Percentiles rank a stretch among this genome's conserved stretches.
phyloP scores from a whole-genome alignment of 148 eudicot species.

The Chenopodium suecicum region DNA sequence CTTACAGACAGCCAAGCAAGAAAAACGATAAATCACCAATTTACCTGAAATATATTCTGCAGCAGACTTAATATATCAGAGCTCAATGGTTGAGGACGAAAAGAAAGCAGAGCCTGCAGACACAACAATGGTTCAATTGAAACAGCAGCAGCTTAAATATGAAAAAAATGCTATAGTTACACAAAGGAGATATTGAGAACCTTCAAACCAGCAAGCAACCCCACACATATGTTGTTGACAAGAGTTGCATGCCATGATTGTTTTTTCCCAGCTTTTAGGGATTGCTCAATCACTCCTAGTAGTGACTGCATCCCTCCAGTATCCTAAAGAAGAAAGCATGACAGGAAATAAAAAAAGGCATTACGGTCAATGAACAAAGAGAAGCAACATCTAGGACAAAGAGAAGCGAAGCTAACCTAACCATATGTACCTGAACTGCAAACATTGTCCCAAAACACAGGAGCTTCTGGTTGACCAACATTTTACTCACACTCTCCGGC shows the following conservation, averaged over 20 bases:
- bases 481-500: slow-evolving; percentile 91
- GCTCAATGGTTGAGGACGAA: slow-evolving; percentile 74
- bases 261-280: slow-evolving; percentile 75
- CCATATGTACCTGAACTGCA: slow-evolving; percentile 74
- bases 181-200: slow-evolving; percentile 35
- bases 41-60: slow-evolving; percentile 89
- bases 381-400: slow-evolving; percentile 1
- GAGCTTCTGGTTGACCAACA: slow-evolving; percentile 94
- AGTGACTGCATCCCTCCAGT: slow-evolving; percentile 75
- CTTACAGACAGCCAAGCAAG: slow-evolving; percentile 1
- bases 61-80: slow-evolving; percentile 63
- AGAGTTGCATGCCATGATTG: slow-evolving; percentile 75
- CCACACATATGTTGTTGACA: slow-evolving; percentile 87
- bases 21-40: slow-evolving; percentile 1
- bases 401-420: slow-evolving; percentile 4
- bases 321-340: slow-evolving; percentile 52
- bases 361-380: slow-evolving; percentile 20
- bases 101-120: slow-evolving; percentile 73
- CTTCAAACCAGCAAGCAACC: slow-evolving; percentile 92
- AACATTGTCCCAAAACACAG: slow-evolving; percentile 85
- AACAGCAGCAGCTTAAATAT: slow-evolving; percentile 17
- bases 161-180: slow-evolving; percentile 2
- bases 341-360: background rate
- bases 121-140: slow-evolving; percentile 21
- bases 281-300: slow-evolving; percentile 77